Percentiles rank a stretch among this genome's conserved stretches.
Conservation (phyloP, 257 asterid genomes). For the Solanum okadae region DNA sequence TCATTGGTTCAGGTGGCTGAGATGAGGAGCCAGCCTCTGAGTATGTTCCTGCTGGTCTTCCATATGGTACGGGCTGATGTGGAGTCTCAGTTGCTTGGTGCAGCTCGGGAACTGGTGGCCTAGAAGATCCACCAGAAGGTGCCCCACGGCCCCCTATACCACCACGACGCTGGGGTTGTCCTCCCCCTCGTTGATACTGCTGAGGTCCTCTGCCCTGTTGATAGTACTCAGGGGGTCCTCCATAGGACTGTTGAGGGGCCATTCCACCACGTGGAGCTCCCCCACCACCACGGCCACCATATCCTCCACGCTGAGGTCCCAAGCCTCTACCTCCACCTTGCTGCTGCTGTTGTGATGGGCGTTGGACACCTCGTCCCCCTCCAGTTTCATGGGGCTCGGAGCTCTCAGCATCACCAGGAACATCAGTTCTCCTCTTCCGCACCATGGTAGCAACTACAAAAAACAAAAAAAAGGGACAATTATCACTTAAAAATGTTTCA, state of each 20-base stretch:
- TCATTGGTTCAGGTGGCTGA: constrained; percentile 30
- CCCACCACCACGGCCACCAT: constrained; percentile 10
- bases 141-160: constrained; percentile 57
- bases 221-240: constrained; percentile 30
- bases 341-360: constrained; percentile 24
- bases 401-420: constrained; percentile 55
- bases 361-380: constrained; percentile 46
- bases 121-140: constrained; percentile 55
- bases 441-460: constrained; percentile 47
- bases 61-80: constrained; percentile 36
- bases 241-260: constrained; percentile 4
- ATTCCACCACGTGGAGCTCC: constrained; percentile 13
- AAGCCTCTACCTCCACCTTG: constrained; percentile 33
- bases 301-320: constrained; percentile 26
- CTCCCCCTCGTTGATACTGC: constrained; percentile 42
- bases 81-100: constrained; percentile 76
- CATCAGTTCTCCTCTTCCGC: constrained; percentile 71
- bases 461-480: not conserved
- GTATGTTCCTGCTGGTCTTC: constrained; percentile 25
- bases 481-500: not conserved
- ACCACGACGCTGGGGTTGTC: constrained; percentile 44
- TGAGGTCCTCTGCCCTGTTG: constrained; percentile 24
- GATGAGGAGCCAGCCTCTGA: constrained; percentile 53
- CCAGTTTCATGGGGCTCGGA: constrained; percentile 44
- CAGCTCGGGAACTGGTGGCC: constrained; percentile 88